Conservation (phyloP, 352 stramenopile genomes). For the Phytopythium mirpurense region DNA sequence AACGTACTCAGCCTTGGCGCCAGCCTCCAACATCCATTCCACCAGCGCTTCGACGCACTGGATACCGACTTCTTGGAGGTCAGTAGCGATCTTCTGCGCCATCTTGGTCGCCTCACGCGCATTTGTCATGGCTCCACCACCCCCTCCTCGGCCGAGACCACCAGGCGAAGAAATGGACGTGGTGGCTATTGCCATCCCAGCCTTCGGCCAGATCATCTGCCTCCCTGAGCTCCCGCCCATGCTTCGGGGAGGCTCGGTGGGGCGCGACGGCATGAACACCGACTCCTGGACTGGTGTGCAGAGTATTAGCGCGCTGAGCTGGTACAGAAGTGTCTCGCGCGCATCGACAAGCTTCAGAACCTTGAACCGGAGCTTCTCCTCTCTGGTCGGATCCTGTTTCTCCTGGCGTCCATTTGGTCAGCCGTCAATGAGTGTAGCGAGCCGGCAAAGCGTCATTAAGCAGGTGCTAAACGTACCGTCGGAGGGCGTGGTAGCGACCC, state of each 20-base stretch:
- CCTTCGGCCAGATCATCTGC: constrained; percentile 38
- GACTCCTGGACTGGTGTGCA: constrained; percentile 59
- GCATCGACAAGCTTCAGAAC: constrained; percentile 60
- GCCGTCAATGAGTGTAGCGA: not conserved
- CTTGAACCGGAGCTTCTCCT: constrained; percentile 70
- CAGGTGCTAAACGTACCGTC: constrained; percentile 14
- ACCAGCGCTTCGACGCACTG: constrained; percentile 75
- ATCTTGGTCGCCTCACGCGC: constrained; percentile 61
- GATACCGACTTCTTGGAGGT: constrained; percentile 60
- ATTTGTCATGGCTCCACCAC: constrained; percentile 48
- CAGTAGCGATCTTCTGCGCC: constrained; percentile 56
- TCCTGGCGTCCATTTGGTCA: constrained; percentile 12
- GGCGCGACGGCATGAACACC: constrained; percentile 44
- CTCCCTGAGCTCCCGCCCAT: constrained; percentile 11
- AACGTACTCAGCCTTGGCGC: constrained; percentile 60
- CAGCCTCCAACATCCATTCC: constrained; percentile 78
- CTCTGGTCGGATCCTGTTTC: constrained; percentile 29
- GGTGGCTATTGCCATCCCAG: constrained; percentile 31
- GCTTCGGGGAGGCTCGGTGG: constrained; percentile 18
- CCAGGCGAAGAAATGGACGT: constrained; percentile 16
- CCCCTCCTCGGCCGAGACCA: not conserved
- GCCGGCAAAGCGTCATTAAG: not conserved
- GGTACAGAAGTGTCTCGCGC: constrained; percentile 64
- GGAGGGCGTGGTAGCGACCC: constrained; percentile 21
- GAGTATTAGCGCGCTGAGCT: constrained; percentile 63